phyloP scores from a whole-genome alignment of 495 filamentous ascomycete species.

The Penicillium paxilli region DNA sequence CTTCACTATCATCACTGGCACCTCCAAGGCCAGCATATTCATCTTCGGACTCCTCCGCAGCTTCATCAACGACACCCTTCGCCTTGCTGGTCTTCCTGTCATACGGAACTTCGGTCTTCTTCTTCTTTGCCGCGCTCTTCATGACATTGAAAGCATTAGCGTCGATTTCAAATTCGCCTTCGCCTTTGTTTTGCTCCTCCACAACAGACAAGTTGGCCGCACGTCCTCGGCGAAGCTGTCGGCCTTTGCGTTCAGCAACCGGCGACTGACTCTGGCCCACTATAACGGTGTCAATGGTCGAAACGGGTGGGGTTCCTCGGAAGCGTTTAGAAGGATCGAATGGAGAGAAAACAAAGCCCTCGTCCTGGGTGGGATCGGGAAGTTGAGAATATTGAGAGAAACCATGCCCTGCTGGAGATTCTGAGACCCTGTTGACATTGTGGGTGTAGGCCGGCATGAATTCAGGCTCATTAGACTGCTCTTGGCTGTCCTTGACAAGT shows the following conservation, averaged over 20 bases:
- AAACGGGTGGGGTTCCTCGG: constrained; percentile 55
- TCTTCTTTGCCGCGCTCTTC: constrained; percentile 65
- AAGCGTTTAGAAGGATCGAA: constrained; percentile 60
- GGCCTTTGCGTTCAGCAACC: constrained; percentile 57
- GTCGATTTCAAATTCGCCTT: constrained; percentile 43
- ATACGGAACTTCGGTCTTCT: constrained; percentile 54
- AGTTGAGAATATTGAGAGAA: constrained; percentile 61
- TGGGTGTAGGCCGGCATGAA: constrained; percentile 30
- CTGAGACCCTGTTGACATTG: constrained; percentile 37
- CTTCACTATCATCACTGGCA: constrained; percentile 81
- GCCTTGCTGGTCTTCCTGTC: constrained; percentile 88
- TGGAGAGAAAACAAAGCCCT: constrained; percentile 67
- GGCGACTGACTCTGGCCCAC: constrained; percentile 60
- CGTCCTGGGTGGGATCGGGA: constrained; percentile 84
- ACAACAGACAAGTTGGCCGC: constrained; percentile 35
- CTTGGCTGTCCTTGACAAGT: constrained; percentile 68
- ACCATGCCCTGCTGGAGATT: constrained; percentile 39
- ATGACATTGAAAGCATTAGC: constrained; percentile 72
- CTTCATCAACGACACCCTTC: constrained; percentile 84
- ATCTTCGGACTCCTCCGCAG: constrained; percentile 96
- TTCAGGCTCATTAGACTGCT: constrained; percentile 33
- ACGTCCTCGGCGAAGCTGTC: constrained; percentile 54
- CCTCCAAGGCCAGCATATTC: constrained; percentile 96
- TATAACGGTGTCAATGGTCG: constrained; percentile 70
- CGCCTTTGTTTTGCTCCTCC: constrained; percentile 35